A percentile compares a stretch with the other conserved stretches of the same genome.
Evolutionary conservation across 495 filamentous ascomycete species (phyloP).

Genomic region (Daldinia concentrica): DNA sequence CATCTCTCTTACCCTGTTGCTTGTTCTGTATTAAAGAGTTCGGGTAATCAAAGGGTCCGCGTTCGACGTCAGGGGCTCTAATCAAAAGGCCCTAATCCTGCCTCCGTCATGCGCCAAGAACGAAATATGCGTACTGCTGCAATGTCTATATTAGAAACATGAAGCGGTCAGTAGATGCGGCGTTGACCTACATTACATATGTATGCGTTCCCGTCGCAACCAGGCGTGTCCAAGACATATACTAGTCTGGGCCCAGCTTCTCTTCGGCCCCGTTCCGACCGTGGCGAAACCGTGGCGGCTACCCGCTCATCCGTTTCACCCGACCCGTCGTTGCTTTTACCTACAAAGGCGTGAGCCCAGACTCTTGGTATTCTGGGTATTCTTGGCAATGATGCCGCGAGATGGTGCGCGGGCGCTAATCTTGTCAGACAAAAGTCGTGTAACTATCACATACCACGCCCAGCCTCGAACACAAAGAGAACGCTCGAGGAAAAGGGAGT

Average conservation of each 20-base stretch:
- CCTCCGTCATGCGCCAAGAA: background rate
- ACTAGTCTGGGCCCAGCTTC: background rate
- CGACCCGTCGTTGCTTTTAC: conserved; percentile 5
- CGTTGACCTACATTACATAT: conserved; percentile 28
- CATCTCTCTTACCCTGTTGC: background rate
- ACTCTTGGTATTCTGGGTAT: conserved; percentile 11
- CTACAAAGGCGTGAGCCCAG: background rate
- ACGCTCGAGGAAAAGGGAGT: background rate
- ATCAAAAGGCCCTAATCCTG: background rate
- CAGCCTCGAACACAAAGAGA: background rate
- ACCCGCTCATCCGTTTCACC: conserved; percentile 18
- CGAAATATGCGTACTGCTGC: background rate
- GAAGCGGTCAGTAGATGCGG: conserved; percentile 29
- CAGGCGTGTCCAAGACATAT: conserved; percentile 4
- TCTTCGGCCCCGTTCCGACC: conserved; percentile 18
- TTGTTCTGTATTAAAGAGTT: background rate
- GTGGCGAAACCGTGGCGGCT: conserved; percentile 9
- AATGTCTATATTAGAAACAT: conserved; percentile 16
- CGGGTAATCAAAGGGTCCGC: background rate
- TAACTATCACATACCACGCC: conserved; percentile 5
- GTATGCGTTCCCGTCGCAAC: conserved; percentile 10
- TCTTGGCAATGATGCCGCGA: background rate
- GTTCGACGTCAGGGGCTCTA: background rate
- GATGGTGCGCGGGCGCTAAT: conserved; percentile 25
- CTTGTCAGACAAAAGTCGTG: conserved; percentile 24